Base-by-base conservation (phyloP, 176 grass and related monocot genomes). In the Oryza punctata region DNA sequence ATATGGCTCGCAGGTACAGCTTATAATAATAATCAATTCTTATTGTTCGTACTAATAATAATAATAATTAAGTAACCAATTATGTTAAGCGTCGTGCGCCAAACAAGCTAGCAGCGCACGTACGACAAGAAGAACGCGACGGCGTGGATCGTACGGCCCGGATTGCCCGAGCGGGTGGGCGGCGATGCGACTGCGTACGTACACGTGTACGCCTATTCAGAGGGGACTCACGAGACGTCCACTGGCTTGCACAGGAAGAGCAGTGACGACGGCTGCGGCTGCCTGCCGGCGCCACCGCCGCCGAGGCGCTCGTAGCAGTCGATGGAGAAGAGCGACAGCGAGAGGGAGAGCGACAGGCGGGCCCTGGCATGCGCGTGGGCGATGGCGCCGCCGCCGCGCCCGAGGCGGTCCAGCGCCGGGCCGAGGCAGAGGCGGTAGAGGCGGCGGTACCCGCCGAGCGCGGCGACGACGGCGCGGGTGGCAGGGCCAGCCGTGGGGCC, bases 311-410 rank as follows among this genome's bases (percentile, higher is more conserved):
- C 96, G 86, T 99, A 99, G 90, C 96, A 96, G 90, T 99, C 96
- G 86, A 99, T 99, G 85, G 96, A 99, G 93, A 99, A 96, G 83
- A 99, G 96, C 11, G 96, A 99, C 7, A 99, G 93, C 0, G 96
- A 95, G 44, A 99, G 91, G 30, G 97, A 94, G 28, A 99, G 91
- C 23, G 93, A 95, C 16, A 93, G 76, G 41, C 78, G 85, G 5
- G 84, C 86, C 71, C 90, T 75, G 3, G 87, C 79, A 37, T 85
- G 88, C 5, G 80, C 80, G 12, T 84, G 78, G 9, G 71, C 68
- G 15, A 49, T 35, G 12, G 70, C 79, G 2, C 72, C 79, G 0
- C 72, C 79, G 0, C 78, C 43, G 50, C 64, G 82, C 0, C 78
- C 81, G 0, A 99, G 89, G 2, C 93, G 78, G 82, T 99, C 91